Conservation (phyloP, 1,284 basidiomycete species). For the Psilocybe mexicana region DNA sequence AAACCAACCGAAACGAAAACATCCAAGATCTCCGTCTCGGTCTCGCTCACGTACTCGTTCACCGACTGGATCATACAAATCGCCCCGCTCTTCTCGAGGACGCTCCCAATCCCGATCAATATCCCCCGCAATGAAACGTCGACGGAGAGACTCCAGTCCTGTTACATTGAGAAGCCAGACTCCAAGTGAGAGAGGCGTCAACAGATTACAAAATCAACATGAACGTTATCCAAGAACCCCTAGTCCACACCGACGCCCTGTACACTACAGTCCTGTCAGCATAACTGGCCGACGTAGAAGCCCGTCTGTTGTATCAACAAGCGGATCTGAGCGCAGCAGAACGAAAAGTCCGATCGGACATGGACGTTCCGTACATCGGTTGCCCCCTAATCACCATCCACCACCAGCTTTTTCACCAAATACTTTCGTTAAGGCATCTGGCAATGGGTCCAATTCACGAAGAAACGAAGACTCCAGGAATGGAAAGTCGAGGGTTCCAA, state of each 20-base stretch:
- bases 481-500: constrained; percentile 15
- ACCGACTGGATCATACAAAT: constrained; percentile 61
- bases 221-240: constrained; percentile 37
- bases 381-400: constrained; percentile 42
- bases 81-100: constrained; percentile 63
- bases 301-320: constrained; percentile 49
- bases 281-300: constrained; percentile 39
- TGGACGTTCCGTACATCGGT: constrained; percentile 59
- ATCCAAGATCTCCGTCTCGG: constrained; percentile 54
- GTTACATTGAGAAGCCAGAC: constrained; percentile 37
- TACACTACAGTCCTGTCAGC: constrained; percentile 31
- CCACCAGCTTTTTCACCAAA: constrained; percentile 12
- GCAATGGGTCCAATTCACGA: constrained; percentile 10
- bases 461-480: constrained; percentile 15
- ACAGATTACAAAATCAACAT: constrained; percentile 15
- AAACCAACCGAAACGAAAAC: constrained; percentile 37
- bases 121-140: constrained; percentile 57
- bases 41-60: constrained; percentile 57
- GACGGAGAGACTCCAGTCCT: constrained; percentile 51
- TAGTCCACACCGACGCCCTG: constrained; percentile 37
- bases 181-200: constrained; percentile 36
- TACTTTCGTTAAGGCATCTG: constrained; percentile 9
- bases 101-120: constrained; percentile 60
- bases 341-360: constrained; percentile 52
- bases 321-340: constrained; percentile 54